Base-by-base conservation (phyloP, 2,329 filamentous ascomycete genomes). In the Pezicula neosporulosa region DNA sequence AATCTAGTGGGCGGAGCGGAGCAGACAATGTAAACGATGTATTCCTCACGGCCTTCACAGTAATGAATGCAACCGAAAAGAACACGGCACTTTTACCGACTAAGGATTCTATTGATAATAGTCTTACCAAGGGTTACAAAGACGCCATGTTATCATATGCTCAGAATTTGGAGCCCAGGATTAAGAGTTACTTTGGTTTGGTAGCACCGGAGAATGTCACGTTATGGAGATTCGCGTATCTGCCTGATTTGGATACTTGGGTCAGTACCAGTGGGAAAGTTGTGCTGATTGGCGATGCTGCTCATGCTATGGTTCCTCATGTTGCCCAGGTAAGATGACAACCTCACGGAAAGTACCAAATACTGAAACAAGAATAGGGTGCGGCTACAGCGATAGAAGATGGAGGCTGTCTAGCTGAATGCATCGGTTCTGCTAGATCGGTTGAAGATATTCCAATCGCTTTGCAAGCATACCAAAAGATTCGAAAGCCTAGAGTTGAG, bases 361-460 rank as follows among this genome's bases (percentile, higher is more conserved):
- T 18, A 16, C 38, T 41, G 8, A 41, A 10, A 41, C 8, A 10
- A 10, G 7, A 21, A 15, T 39, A 51, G 44, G 70, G 72, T 0
- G 71, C 71, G 0, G 70, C 71, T 3, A 73, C 72, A 63, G 69
- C 70, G 0, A 66, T 74, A 4, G 72, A 75, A 56, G 72, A 74
- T 48, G 71, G 67, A 6, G 68, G 67, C 4, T 67, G 68, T 3
- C 60, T 75, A 1, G 68, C 68, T 1, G 56, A 57, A 7, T 64
- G 64, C 0, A 56, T 76, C 4, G 56, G 53, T 8, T 54, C 66
- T 0, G 61, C 73, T 4, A 46, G 37, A 0, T 58, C 60, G 0
- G n/a, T 33, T 0, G 46, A 55, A 1, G 59, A 72, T 27, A 53
- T 77, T 0, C 47, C 54, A 0, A 50, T 57, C 7, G 66, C 68